Evolutionary conservation across 106 monocot genomes (phyloP), one percentile per base, ranked within the genome.

Genomic region (Allium cepa): DNA sequence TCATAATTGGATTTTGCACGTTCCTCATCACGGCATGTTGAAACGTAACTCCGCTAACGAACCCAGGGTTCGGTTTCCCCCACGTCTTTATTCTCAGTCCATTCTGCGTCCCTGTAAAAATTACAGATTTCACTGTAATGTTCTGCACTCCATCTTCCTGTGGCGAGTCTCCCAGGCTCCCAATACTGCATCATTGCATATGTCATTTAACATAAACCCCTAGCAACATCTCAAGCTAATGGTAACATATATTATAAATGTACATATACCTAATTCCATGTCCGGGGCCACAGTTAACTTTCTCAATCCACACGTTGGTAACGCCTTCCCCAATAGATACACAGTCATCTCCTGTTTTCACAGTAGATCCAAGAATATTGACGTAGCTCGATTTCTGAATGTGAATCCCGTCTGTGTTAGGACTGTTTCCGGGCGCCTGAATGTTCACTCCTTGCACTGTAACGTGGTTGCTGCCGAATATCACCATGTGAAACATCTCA

Each of bases 81-180:
- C 76, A 76, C 8, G 76, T 76, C 66, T 84, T 79, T 64, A 84
- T 84, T 60, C 76, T 51, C n/a, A 79, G 65, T 5, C 83, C 83
- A 6, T 79, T 79, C 16, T 64, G 63, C 0, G 72, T 76, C 7
- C 72, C 76, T 0, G 53, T 53, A 64, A 84, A 76, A n/a, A 59
- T 59, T 7, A 61, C 75, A 10, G 36, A 22, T 66, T 48, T 69
- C 61, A 84, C 83, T 1, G 79, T 84, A 15, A 79, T 26, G 56
- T 84, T 84, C 65, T 59, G 28, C 49, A 84, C 79, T 15, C 83
- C 83, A 1, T 8, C 53, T 53, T 84, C 79, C 17, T 73, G 49
- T 10, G 49, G 14, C 4, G 9, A 46, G 9, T 10, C 18, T 8
- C 79, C 83, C 6, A 85, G 57, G 64, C 85, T 85, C 45, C 85